Percentiles rank a stretch among this genome's conserved stretches.
phyloP scores from a whole-genome alignment of 495 filamentous ascomycete genomes.

The Penicillium silybi region DNA sequence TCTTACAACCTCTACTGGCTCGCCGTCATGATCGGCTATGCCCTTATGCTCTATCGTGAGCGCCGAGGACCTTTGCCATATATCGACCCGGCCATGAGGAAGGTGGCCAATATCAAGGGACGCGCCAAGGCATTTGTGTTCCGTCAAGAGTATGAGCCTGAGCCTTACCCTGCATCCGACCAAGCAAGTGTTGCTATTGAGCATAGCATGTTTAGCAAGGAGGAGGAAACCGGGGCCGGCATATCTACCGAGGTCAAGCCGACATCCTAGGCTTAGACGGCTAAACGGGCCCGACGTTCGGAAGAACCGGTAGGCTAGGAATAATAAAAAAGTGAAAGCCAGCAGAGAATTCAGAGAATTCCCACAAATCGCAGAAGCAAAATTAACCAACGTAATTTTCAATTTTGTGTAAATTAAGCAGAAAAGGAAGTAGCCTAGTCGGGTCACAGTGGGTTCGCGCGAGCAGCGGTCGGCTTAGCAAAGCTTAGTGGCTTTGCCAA shows the following conservation, averaged over 20 bases:
- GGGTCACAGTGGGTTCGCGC: not conserved
- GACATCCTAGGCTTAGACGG: not conserved
- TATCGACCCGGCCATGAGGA: slow-evolving; percentile 18
- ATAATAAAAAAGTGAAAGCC: not conserved
- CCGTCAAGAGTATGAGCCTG: slow-evolving; percentile 8
- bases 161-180: not conserved
- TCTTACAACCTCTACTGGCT: slow-evolving; percentile 89
- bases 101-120: slow-evolving; percentile 11
- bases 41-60: slow-evolving; percentile 25
- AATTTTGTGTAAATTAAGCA: not conserved
- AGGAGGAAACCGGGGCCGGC: slow-evolving; percentile 5
- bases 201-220: not conserved
- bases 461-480: slow-evolving; percentile 11
- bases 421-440: not conserved
- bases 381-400: not conserved
- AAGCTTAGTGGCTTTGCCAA: slow-evolving; percentile 7
- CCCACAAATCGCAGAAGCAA: too few species aligned
- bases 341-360: not conserved
- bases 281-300: not conserved
- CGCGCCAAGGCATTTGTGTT: slow-evolving; percentile 20
- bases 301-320: not conserved
- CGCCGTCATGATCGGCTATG: slow-evolving; percentile 22
- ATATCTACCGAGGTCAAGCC: slow-evolving; percentile 5
- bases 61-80: slow-evolving; percentile 17
- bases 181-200: slow-evolving; percentile 10